Evolutionary conservation across 176 grass and related monocot genomes (phyloP), one percentile per base, ranked within the genome.

Genomic region (Oryza glaberrima): DNA sequence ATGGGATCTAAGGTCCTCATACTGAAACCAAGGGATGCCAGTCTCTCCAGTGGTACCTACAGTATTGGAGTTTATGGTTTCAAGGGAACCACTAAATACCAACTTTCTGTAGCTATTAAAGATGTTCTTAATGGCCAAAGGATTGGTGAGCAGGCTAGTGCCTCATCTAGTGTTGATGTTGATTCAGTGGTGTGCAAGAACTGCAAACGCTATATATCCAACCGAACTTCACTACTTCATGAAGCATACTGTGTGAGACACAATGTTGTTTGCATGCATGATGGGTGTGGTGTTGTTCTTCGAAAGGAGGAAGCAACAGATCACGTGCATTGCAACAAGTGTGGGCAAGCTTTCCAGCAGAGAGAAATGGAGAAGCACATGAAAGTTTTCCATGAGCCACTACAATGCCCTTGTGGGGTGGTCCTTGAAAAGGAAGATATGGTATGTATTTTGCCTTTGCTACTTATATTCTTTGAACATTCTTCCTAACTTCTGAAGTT

Each of bases 301-400:
- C 81, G 91, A 52, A 99, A 91, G 82, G 94, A 96, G 76, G 90
- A 84, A 86, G 90, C 83, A 82, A 88, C 78, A 32, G 82, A 89
- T 71, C 96, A 99, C 76, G 86, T 92, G 46, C 96, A 99, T 77
- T 99, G 96, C 64, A 76, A 71, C 73, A 96, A 89, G 90, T 99
- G 96, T 13, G 86, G 94, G 15, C 70, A 82, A 78, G 91, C 91
- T 36, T 99, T 94, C 77, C 91, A 99, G 76, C 88, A 92, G 48
- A 94, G 84, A 70, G 90, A 96, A 87, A 89, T 94, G 83, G 91
- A 99, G 79, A 99, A 96, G 86, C 96, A 99, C 77, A 94, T 92
- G 88, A 96, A 94, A 84, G 93, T 99, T 44, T 99, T 99, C 81
- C 94, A 99, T 86, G 96, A 90, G 71, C 96, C 96, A 70, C 82